Base-by-base conservation (phyloP, 192 early-diverging fungal species). In the Podila epigama region DNA sequence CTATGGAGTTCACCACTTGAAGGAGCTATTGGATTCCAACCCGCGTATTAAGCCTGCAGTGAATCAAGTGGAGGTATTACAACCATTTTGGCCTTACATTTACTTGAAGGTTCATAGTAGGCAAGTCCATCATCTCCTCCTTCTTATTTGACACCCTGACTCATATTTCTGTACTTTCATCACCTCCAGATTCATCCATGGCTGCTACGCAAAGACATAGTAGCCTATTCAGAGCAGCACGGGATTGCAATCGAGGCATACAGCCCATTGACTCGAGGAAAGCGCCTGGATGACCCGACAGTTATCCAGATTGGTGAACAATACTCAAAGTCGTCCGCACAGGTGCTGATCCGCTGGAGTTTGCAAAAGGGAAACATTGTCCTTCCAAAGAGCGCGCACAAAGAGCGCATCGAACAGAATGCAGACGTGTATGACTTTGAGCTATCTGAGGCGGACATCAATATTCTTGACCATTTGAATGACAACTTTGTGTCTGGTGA, bases 31-130 rank as follows among this genome's bases (percentile, higher is more conserved):
- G 18, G 70, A 60, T 0, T 62, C 66, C 1, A 77, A 84, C 22
- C 81, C 73, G 0, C 66, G 78, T 2, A 81, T 82, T 27, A 72
- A 79, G 40, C 84, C 85, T 0, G 75, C 72, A 3, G 69, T 88
- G 6, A 89, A 89, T 68, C 88, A 89, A 64, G 69, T 89, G 48
- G 88, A 88, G 84, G 82, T 65, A 68, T n/a, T n/a, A n/a, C n/a
- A n/a, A n/a, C n/a, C n/a, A n/a, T n/a, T n/a, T n/a, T n/a, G n/a
- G n/a, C n/a, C n/a, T n/a, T n/a, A n/a, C n/a, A n/a, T n/a, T n/a
- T n/a, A n/a, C n/a, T n/a, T n/a, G n/a, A n/a, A n/a, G n/a, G n/a
- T n/a, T n/a, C n/a, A n/a, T n/a, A n/a, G n/a, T n/a, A n/a, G n/a
- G n/a, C n/a, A n/a, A 55, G 29, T 69, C 56, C 20, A 4, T 13